Conservation (phyloP, 345 rosid species). For the Nephelium lappaceum region DNA sequence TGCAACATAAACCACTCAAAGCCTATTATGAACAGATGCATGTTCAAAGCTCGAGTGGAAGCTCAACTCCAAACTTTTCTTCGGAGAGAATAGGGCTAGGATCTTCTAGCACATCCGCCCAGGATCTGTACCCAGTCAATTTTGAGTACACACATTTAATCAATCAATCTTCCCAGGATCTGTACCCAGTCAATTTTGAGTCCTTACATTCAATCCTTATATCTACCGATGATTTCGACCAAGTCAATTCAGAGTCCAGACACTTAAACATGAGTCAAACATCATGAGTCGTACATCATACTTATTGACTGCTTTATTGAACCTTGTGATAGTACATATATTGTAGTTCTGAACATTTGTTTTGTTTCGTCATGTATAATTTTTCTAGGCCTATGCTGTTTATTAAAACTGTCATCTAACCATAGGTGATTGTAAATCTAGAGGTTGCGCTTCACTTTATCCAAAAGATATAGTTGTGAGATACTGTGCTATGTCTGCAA, state of each 20-base stretch:
- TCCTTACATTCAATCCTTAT: no score
- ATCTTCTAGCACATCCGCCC: neutral
- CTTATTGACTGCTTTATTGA: neutral
- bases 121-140: neutral
- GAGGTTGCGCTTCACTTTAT: no score
- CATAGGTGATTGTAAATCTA: no score
- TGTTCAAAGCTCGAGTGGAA: neutral
- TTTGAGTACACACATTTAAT: neutral
- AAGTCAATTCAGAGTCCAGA: neutral
- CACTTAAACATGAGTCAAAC: neutral
- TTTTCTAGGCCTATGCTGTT: no score
- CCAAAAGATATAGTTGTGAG: no score
- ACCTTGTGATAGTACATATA: no score
- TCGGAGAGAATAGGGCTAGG: neutral
- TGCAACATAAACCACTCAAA: conserved; percentile 12
- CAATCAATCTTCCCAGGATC: neutral
- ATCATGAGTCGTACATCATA: neutral
- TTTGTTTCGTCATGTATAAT: neutral
- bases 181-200: neutral
- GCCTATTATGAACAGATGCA: neutral
- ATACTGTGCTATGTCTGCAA: no score
- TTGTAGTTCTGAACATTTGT: conserved; percentile 20
- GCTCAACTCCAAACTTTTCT: neutral
- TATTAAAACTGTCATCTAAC: no score
- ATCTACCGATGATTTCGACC: no score